phyloP scores from a whole-genome alignment of 257 asterid genomes.

The Jacaranda mimosifolia region DNA sequence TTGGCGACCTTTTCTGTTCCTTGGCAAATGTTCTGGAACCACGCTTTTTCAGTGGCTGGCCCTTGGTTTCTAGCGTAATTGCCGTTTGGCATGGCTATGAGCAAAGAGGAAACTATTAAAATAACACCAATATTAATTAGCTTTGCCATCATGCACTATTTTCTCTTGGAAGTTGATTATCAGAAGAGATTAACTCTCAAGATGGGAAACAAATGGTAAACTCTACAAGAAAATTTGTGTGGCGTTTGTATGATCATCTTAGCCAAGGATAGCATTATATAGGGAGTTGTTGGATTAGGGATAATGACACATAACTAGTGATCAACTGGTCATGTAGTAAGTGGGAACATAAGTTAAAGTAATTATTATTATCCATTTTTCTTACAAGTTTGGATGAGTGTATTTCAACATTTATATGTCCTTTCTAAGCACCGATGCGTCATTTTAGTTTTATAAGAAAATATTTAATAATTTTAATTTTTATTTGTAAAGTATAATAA shows the following conservation, averaged over 20 bases:
- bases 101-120: not conserved
- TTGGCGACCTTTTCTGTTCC: constrained; percentile 36
- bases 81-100: constrained; percentile 4
- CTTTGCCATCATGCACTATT: constrained; percentile 43
- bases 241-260: too few relatives aligned
- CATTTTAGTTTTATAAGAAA: too few relatives aligned
- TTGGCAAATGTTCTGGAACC: constrained; percentile 31
- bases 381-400: too few relatives aligned
- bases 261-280: constrained; percentile 3
- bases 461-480: too few relatives aligned
- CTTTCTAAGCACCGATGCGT: too few relatives aligned
- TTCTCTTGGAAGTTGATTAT: too few relatives aligned
- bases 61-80: constrained; percentile 4
- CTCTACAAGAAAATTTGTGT: too few relatives aligned
- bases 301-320: not conserved
- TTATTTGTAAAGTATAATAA: too few relatives aligned
- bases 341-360: not conserved
- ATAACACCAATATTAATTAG: not conserved
- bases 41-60: not conserved
- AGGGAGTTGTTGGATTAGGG: not conserved
- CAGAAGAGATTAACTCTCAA: too few relatives aligned
- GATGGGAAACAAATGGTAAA: too few relatives aligned
- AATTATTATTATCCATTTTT: too few relatives aligned
- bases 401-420: too few relatives aligned
- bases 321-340: not conserved